Base-by-base conservation (phyloP, 139 green algal genomes). In the Coelastrella sp. region DNA sequence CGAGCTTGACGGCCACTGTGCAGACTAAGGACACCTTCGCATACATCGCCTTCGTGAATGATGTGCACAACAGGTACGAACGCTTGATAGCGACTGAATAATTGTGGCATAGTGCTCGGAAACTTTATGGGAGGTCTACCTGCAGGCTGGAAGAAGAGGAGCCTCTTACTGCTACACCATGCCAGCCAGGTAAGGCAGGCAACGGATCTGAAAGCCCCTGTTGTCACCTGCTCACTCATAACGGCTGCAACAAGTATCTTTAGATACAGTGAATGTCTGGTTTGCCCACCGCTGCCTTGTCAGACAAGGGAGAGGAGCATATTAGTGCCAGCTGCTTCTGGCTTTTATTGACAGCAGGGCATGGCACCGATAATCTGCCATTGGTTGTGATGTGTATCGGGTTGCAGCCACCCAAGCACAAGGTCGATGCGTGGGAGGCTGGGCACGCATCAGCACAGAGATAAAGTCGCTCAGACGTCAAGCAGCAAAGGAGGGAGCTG, bases 1-100 rank as follows among this genome's bases (percentile, higher is more conserved):
- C 11, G 61, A 71, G 10, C 8, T 77, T 22, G 13, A 16, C 71
- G 3, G 80, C 68, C 22, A 5, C n/a, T 22, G 71, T 16, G n/a
- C 17, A 23, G 7, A 8, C 74, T 59, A 19, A 6, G 7, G 74
- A 80, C 58, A 32, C 11, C 19, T 80, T 57, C 5, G 80, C 80
- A 4, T 86, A 86, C n/a, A 32, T 86, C 16, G 80, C 80, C 8
- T 86, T 86, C 10, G 80, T 86, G 22, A 86, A 86, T 60, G 80
- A 86, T 86, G 80, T 86, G 4, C 80, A 86, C 20, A 75, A 86
- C 60, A 71, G 61, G 61, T 71, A 71, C 54, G 75, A 58, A 47
- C 32, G 32, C 32, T 47, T 47, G 32, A 47, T 47, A 47, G 32
- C 32, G 32, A 47, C 32, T 47, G 32, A 47, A 47, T 47, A 47